Evolutionary conservation across 169 alveolate genomes (phyloP), one percentile per base, ranked within the genome.

Genomic region (Fabrea salina): DNA sequence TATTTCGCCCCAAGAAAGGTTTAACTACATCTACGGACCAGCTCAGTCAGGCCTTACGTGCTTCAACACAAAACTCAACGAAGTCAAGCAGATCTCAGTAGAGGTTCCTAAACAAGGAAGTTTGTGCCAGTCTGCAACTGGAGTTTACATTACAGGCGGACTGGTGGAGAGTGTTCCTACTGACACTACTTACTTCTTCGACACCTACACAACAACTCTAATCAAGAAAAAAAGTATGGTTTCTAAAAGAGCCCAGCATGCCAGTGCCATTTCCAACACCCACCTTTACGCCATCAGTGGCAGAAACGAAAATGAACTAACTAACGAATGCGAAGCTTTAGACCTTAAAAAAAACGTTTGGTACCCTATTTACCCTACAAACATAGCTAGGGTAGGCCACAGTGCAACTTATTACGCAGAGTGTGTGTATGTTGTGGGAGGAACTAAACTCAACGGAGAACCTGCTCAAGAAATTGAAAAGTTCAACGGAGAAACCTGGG

Each of bases 281-380:
- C 37, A 33, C 19, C 37, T 51, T 51, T 51, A 51, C 3, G 59
- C 27, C 6, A 51, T 51, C 19, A 51, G 59, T 11, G 59, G 59
- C 19, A 22, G 19, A 5, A 51, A 51, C 27, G 59, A 33, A 4
- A 51, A 33, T 4, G 59, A 51, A 33, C 59, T 51, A 0, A 51
- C 59, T 5, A 51, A 51, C 27, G 59, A 51, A 51, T 51, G 59
- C 27, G 59, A 51, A 51, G 19, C 19, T 11, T 51, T 51, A 27
- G 59, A 51, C 27, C 19, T 51, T 51, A 51, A 51, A 33, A 51
- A 51, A 51, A 51, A 51, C 27, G 59, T 51, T 0, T 51, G 59
- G 59, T 51, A 51, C 27, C 59, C 59, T 51, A 51, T 51, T 22
- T 51, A 51, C 3, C 59, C 59, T 51, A 51, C 27, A 51, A 51